Conservation (phyloP, 2,329 filamentous ascomycete genomes). For the Aspergillus latus region DNA sequence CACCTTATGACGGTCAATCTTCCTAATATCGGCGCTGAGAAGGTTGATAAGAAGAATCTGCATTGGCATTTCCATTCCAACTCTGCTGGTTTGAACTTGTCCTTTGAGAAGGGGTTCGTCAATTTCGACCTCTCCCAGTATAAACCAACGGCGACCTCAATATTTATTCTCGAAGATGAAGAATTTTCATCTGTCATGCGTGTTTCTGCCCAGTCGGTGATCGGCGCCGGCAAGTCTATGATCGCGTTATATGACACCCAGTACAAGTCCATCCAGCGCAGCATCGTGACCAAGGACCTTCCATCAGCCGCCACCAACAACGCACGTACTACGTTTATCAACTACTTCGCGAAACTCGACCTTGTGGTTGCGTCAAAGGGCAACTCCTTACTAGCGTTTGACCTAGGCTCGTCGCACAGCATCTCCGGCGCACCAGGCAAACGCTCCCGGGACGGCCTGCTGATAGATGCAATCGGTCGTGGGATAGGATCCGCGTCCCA, state of each 20-base stretch:
- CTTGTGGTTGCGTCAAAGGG: slow-evolving; percentile 44
- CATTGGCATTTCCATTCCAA: slow-evolving; percentile 44
- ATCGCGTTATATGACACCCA: slow-evolving; percentile 49
- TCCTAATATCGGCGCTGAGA: slow-evolving; percentile 32
- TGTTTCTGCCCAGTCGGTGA: slow-evolving; percentile 44
- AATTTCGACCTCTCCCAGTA: slow-evolving; percentile 47
- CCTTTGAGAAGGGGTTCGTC: slow-evolving; percentile 41
- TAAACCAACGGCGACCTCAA: slow-evolving; percentile 38
- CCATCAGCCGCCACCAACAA: slow-evolving; percentile 24
- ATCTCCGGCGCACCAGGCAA: slow-evolving; percentile 35
- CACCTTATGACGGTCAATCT: slow-evolving; percentile 39
- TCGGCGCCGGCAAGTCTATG: slow-evolving; percentile 42
- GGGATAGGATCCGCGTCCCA: slow-evolving; percentile 38
- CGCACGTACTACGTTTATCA: slow-evolving; percentile 38
- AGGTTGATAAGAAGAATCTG: slow-evolving; percentile 26
- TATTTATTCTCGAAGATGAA: slow-evolving; percentile 39
- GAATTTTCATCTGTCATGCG: slow-evolving; percentile 45
- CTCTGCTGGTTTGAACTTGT: slow-evolving; percentile 41
- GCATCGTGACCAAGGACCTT: slow-evolving; percentile 36
- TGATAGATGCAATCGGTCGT: slow-evolving; percentile 45
- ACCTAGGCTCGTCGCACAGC: slow-evolving; percentile 38
- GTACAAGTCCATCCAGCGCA: slow-evolving; percentile 48
- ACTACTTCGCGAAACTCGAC: slow-evolving; percentile 46
- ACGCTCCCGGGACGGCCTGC: slow-evolving; percentile 40
- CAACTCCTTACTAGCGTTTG: slow-evolving; percentile 46